Evolutionary conservation across 306 rosid genomes (phyloP), one percentile per base, ranked within the genome.

Genomic region (Citrullus mucosospermus): DNA sequence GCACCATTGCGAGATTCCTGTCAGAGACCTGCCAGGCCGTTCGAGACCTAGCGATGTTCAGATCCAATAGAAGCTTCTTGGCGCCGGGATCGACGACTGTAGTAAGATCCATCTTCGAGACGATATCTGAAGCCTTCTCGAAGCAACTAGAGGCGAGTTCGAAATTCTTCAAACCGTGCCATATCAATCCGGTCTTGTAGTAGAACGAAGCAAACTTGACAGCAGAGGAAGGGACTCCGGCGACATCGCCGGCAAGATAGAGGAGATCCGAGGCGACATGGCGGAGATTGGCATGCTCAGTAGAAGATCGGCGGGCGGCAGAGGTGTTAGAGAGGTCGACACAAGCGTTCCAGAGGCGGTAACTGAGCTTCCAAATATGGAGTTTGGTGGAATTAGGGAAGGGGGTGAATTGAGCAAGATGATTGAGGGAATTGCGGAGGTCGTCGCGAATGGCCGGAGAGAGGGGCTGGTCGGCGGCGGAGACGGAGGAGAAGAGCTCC

Each of bases 291-390:
- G 95, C 96, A 17, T 87, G 93, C 32, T 82, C 89, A 69, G 82
- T 85, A 5, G 89, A 80, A 38, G 87, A 82, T 69, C 86, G 88
- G 82, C 81, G 89, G 71, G 83, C 44, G n/a, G 92, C 18, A 15
- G 88, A 22, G 50, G 97, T 85, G 83, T 95, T 95, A 81, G 96
- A 89, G 85, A 92, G 89, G 71, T 95, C 97, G 61, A 95, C 97
- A 71, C 97, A 95, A 10, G 91, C 86, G 62, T 95, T 95, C 98
- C 98, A 95, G 81, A 95, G 96, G 78, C 97, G 97, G 78, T 86
- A 95, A 68, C 96, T 88, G 80, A 95, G 92, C 74, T 95, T 95
- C 98, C 97, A 95, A 22, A 92, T 73, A 39, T 79, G 88, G 71
- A 95, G 92, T 78, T 87, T 89, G 66, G 82, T 32, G 6, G 95